Base-by-base conservation (phyloP, 352 stramenopile species). In the Globisporangium apiculatum region DNA sequence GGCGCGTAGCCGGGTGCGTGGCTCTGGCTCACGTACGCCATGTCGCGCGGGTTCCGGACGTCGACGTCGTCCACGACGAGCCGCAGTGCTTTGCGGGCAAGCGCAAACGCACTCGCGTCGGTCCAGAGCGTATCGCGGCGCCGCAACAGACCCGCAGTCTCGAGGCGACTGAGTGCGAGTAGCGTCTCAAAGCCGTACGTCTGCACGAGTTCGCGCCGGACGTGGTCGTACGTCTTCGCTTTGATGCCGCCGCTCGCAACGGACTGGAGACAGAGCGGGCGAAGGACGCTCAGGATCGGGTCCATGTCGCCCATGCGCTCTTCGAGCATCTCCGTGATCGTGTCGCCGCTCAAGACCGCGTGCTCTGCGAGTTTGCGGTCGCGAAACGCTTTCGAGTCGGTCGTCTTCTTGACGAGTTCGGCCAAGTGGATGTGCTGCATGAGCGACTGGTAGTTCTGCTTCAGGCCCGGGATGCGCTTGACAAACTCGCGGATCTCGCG, bases 401-500 rank as follows among this genome's bases (percentile, higher is more conserved):
- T 98, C 4, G 83, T 95, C 54, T 92, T 90, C 65, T 98, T 98
- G 52, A 99, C 85, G 1, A 98, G 61, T 72, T 99, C 95, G 5
- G 96, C 95, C 54, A 99, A 71, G 64, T 98, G 95, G 64, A 99
- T 99, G 71, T 99, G 96, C 73, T 98, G 95, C 61, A 97, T 95
- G 12, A 99, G 71, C n/a, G 80, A 97, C 71, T 96, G 89, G 67
- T 97, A 96, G 63, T 96, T 97, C 52, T 97, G 83, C 51, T 95
- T 97, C 15, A 97, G 71, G 10, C 89, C 89, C 0, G 95, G 95
- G 62, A 98, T 98, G 64, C 97, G 91, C 77, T 99, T 99, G 51
- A 99, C 96, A 62, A 99, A 98, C 66, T 98, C 94, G 63, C 98
- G 95, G 56, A 99, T 98, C 75, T 99, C 95, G 11, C 85, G 95